These are phyloP conservation scores for Diaporthe sp. DNA, from an alignment of 2,329 filamentous ascomycete genomes.

Conservation along the genomic window DNA sequence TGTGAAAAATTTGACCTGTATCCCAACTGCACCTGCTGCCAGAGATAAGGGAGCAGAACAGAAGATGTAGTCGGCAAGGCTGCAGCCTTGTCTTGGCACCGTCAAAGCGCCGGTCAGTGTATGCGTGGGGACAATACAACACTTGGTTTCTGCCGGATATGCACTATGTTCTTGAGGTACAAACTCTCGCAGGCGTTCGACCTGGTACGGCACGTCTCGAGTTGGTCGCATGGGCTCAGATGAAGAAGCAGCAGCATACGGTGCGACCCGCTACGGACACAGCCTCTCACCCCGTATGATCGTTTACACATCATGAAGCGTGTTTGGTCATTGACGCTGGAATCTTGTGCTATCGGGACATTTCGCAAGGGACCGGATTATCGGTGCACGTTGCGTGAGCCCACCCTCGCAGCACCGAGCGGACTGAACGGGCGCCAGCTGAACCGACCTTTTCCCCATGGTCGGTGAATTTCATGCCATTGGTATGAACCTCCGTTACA, in stretches of 20 bases:
- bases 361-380: not conserved
- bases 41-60: not conserved
- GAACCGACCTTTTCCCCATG: conserved; percentile 33
- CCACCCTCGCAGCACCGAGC: conserved; percentile 3
- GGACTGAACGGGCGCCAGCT: conserved; percentile 27
- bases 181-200: not conserved
- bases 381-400: conserved; percentile 4
- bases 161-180: rapidly evolving
- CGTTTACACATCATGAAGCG: conserved; percentile 12
- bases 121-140: not conserved
- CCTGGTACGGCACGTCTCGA: not conserved
- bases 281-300: not conserved
- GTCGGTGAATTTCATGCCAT: conserved; percentile 49
- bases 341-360: conserved; percentile 28
- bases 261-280: not conserved
- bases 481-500: conserved; percentile 52
- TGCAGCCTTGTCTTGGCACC: conserved; percentile 26
- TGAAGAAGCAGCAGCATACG: not conserved
- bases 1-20: not conserved
- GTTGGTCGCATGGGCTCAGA: not conserved
- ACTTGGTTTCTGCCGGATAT: not conserved
- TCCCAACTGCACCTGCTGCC: no score
- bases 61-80: not conserved
- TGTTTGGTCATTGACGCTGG: conserved; percentile 30
- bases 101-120: not conserved